Percentiles rank a stretch among this genome's conserved stretches.
Evolutionary conservation across 768 basidiomycete genomes (phyloP).

Genomic region (Agrocybe praecox): DNA sequence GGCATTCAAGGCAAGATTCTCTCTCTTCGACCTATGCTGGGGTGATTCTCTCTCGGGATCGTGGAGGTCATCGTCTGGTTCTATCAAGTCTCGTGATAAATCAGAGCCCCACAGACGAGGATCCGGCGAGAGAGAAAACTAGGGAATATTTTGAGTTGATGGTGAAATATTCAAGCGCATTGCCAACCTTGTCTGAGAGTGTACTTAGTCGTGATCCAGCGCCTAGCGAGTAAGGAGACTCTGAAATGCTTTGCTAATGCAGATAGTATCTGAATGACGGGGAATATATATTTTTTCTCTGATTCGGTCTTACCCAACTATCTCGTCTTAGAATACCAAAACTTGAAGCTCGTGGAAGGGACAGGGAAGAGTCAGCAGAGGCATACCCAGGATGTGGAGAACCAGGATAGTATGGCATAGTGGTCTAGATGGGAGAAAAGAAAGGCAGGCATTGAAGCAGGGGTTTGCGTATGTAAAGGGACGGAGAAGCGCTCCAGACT

Average conservation of each 20-base stretch:
- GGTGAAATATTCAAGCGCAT: background rate
- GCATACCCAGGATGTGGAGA: constrained; percentile 30
- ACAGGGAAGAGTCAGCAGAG: constrained; percentile 32
- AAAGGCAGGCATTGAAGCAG: constrained; percentile 11
- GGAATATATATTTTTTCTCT: background rate
- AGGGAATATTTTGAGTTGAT: background rate
- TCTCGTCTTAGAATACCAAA: constrained; percentile 40
- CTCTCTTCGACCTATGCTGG: constrained; percentile 33
- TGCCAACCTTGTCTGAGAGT: constrained; percentile 48
- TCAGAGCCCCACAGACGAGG: constrained; percentile 68
- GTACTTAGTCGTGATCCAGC: constrained; percentile 40
- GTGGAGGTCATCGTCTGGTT: constrained; percentile 75
- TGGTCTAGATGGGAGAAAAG: constrained; percentile 4
- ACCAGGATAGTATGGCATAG: constrained; percentile 31
- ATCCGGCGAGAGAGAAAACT: constrained; percentile 71
- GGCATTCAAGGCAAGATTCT: constrained; percentile 45
- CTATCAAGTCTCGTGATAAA: constrained; percentile 53
- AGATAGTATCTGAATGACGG: too few species aligned
- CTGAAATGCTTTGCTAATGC: constrained; percentile 34
- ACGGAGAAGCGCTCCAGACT: constrained; percentile 13
- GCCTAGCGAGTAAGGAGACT: constrained; percentile 47
- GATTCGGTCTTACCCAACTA: constrained; percentile 36
- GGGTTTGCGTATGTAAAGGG: constrained; percentile 5
- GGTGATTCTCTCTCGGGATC: constrained; percentile 51
- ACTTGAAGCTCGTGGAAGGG: constrained; percentile 31